Conservation (phyloP, 2,329 filamentous ascomycete genomes). For the Aureobasidium namibiae region DNA sequence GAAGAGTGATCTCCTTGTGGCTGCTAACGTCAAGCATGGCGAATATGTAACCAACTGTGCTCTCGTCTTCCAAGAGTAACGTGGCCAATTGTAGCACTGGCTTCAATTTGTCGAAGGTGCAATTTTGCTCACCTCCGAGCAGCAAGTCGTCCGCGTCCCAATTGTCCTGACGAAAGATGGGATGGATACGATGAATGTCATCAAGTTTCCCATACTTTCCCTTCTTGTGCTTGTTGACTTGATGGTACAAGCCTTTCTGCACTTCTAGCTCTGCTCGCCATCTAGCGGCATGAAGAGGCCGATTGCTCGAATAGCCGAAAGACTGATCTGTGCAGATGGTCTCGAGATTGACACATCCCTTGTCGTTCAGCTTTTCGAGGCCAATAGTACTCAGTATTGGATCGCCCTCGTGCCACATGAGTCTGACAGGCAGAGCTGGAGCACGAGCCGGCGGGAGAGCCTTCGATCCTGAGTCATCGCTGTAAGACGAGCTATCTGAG, state of each 20-base stretch:
- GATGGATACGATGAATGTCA: neutral
- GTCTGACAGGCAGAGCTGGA: neutral
- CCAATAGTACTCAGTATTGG: neutral
- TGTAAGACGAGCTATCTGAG: neutral
- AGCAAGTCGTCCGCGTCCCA: neutral
- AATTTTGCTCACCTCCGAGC: neutral
- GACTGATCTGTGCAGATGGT: neutral
- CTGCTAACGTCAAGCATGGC: neutral
- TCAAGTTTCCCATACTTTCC: neutral
- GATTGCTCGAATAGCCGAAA: neutral
- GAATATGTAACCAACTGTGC: neutral
- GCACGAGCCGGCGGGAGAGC: no score
- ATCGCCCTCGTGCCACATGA: neutral
- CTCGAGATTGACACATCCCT: neutral
- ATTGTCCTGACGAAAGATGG: neutral
- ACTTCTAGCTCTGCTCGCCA: neutral
- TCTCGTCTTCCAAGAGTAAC: neutral
- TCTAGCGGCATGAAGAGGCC: neutral
- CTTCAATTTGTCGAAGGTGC: neutral
- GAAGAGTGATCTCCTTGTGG: neutral
- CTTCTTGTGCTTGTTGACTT: neutral
- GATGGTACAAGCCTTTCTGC: neutral
- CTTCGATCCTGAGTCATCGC: no score
- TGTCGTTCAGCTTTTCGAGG: neutral
- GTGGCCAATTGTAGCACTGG: slow-evolving; percentile 4